Base-by-base conservation (phyloP, 2,329 filamentous ascomycete species). In the Monilinia laxa region DNA sequence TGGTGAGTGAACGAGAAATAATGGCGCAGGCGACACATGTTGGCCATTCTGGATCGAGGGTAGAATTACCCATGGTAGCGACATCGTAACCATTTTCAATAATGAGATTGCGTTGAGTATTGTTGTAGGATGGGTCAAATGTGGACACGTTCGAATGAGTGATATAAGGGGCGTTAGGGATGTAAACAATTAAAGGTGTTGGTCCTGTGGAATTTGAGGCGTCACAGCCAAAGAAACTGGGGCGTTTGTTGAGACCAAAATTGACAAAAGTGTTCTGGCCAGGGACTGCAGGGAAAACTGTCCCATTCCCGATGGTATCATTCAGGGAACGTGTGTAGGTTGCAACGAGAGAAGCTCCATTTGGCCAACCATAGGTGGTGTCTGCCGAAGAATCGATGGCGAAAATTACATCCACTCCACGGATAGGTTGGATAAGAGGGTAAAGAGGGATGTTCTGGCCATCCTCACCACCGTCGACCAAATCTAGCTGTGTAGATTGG, bases 1-100 rank as follows among this genome's bases (percentile, higher is more conserved):
- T 85, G 68, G 87, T 82, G 71, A 95, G 85, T 71, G 89, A 92
- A 69, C 94, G 86, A 64, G 85, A 86, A 20, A 98, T 83, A 51
- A 96, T 88, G 6, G 94, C 95, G 78, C 95, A 99, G 28, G 89
- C 92, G 5, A 97, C 90, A 73, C 94, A 99, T 1, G 87, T 83
- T 0, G 90, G 83, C 94, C 95, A 99, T 70, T 89, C 78, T 3
- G 79, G 73, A 76, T 96, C 90, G 3, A 88, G 76, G 0, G 92
- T 93, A 60, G 84, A 86, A 79, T 98, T 97, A 62, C 86, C 92
- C 81, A 90, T 89, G 0, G 93, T 97, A 3, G 86, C 93, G 23
- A 89, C 86, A 72, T 95, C 86, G 80, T 90, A 95, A 25, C 92
- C 94, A 79, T 99, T 98, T 71, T 85, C 78, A 74, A 99, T 92